Evolutionary conservation across 192 early-diverging fungal genomes (phyloP).

Genomic region (Linnemannia zychae): DNA sequence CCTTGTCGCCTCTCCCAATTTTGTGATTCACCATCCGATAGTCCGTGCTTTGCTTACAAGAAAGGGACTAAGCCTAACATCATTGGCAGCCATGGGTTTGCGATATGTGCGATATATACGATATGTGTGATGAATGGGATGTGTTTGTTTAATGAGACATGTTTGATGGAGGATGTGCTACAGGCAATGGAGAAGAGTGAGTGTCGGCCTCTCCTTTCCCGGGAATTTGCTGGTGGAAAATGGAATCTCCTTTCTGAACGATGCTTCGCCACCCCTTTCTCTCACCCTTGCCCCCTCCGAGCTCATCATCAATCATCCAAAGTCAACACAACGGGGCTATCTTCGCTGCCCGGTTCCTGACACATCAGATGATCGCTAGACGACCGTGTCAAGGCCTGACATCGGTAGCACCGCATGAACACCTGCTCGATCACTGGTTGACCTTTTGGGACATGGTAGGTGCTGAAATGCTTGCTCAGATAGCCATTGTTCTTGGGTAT

Average conservation of each 20-base stretch:
- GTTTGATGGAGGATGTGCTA: too few relatives aligned
- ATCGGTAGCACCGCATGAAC: not conserved
- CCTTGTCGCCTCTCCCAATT: not conserved
- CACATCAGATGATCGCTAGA: not conserved
- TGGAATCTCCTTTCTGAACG: not conserved
- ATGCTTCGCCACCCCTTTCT: not conserved
- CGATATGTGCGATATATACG: too few relatives aligned
- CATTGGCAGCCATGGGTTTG: not conserved
- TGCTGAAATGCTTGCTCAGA: not conserved
- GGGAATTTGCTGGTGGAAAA: not conserved
- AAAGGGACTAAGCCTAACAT: not conserved
- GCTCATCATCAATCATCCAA: not conserved
- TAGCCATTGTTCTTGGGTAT: not conserved
- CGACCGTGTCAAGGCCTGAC: not conserved
- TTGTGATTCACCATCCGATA: not conserved
- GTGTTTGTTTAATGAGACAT: not conserved
- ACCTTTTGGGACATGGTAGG: not conserved
- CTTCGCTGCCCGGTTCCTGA: not conserved
- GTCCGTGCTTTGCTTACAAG: not conserved
- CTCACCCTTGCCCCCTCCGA: not conserved
- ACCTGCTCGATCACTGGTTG: not conserved
- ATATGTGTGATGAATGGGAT: not conserved
- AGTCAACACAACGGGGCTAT: not conserved
- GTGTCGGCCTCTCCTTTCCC: conserved; percentile 4
- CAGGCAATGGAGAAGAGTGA: not conserved